phyloP scores from a whole-genome alignment of 495 filamentous ascomycete species.

The Neurospora sp. region DNA sequence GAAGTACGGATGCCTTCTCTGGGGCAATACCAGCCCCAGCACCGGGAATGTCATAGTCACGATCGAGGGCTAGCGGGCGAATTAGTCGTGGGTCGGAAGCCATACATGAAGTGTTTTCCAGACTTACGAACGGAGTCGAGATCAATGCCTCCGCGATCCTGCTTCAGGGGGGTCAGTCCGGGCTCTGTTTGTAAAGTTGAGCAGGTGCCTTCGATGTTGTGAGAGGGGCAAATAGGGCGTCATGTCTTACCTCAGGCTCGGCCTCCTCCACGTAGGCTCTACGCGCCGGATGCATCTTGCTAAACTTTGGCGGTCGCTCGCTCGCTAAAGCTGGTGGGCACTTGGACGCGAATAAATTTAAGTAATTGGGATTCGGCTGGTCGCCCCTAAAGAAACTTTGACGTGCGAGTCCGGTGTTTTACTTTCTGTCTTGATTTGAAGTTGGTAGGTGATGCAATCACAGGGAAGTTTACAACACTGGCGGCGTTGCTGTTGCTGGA shows the following conservation, averaged over 20 bases:
- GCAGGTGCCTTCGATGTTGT: conserved; percentile 22
- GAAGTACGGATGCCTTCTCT: conserved; percentile 78
- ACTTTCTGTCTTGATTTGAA: background rate
- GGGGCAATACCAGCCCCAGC: conserved; percentile 65
- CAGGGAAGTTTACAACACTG: background rate
- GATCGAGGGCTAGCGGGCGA: conserved; percentile 56
- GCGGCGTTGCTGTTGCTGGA: background rate
- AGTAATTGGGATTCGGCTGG: background rate
- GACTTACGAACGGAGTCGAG: conserved; percentile 70
- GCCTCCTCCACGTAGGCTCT: conserved; percentile 94
- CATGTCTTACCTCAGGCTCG: conserved; percentile 53
- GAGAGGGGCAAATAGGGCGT: conserved; percentile 6
- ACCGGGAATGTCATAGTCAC: conserved; percentile 71
- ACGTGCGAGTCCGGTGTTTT: background rate
- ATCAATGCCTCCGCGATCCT: conserved; percentile 61
- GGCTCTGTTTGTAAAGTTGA: conserved; percentile 22
- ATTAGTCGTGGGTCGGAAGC: conserved; percentile 2
- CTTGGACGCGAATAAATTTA: background rate
- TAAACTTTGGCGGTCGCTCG: conserved; percentile 8
- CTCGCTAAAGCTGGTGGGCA: background rate
- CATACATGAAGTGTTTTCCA: background rate
- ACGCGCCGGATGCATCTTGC: conserved; percentile 77
- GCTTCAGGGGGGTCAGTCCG: conserved; percentile 20
- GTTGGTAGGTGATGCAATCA: background rate
- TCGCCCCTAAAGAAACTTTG: background rate